phyloP scores from a whole-genome alignment of 208 protist species.

The Herpetomonas tarakana region DNA sequence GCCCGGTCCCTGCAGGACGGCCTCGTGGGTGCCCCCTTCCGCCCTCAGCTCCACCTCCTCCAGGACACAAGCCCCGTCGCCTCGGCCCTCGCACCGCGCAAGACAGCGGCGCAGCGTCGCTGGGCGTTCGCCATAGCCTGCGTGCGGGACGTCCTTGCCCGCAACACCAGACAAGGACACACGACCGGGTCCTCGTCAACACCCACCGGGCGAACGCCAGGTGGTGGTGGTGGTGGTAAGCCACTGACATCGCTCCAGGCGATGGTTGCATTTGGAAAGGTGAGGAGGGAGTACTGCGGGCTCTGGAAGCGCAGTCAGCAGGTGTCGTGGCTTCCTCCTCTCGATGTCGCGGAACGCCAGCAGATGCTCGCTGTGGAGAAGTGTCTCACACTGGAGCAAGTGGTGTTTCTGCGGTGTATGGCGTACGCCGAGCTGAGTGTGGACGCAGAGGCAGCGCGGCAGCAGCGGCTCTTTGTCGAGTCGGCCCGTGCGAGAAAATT shows the following conservation, averaged over 20 bases:
- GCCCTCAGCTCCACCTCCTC: conserved; percentile 57
- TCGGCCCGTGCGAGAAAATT: not conserved
- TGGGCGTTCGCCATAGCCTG: conserved; percentile 36
- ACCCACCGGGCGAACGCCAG: no score
- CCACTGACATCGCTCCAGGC: not conserved
- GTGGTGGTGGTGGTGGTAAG: no score
- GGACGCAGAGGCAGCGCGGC: conserved; percentile 31
- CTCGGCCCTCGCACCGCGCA: not conserved
- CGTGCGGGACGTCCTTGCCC: not conserved
- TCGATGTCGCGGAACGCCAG: conserved; percentile 38
- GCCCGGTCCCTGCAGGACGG: conserved; percentile 40
- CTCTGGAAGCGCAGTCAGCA: conserved; percentile 58
- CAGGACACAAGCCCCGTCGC: not conserved
- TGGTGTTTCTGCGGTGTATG: conserved; percentile 76
- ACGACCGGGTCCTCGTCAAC: no score
- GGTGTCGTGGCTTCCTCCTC: conserved; percentile 55
- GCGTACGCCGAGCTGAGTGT: conserved; percentile 50
- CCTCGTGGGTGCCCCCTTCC: conserved; percentile 46
- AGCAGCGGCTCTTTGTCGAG: conserved; percentile 49
- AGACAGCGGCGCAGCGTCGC: conserved; percentile 16
- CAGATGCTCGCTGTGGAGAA: conserved; percentile 48
- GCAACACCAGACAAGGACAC: no score
- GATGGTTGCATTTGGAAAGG: conserved; percentile 47
- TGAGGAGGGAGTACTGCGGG: conserved; percentile 56
- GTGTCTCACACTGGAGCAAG: conserved; percentile 52